phyloP scores from a whole-genome alignment of 73 alveolate genomes.

The Tetrahymena elliotti region DNA sequence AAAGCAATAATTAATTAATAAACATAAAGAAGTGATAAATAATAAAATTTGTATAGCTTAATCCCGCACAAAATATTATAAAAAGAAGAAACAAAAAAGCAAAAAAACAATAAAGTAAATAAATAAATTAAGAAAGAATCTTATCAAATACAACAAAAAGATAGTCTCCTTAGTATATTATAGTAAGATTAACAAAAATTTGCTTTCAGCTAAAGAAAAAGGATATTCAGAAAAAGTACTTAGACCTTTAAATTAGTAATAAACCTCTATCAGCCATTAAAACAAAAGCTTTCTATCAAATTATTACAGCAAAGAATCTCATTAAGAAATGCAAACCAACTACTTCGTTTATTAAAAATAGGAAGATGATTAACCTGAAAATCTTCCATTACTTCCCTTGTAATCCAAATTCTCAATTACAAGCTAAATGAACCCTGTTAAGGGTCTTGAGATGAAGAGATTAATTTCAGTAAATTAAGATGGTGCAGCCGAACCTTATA shows the following conservation, averaged over 20 bases:
- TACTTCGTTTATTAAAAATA: not conserved
- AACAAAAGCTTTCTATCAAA: not conserved
- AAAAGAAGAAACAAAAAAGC: not conserved
- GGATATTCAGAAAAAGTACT: not conserved
- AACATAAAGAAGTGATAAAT: not conserved
- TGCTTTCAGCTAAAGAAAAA: not conserved
- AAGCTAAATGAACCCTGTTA: not conserved
- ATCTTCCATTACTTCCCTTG: not conserved
- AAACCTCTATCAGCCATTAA: not conserved
- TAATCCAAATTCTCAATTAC: not conserved
- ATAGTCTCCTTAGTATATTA: not conserved
- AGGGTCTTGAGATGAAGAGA: not conserved
- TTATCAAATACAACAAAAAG: not conserved
- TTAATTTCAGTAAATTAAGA: not conserved
- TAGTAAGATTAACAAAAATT: not conserved
- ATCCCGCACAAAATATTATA: not conserved
- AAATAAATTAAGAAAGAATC: not conserved
- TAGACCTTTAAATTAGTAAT: not conserved
- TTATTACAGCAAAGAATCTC: not conserved
- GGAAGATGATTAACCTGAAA: not conserved
- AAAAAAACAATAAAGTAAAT: not conserved
- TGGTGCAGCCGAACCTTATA: not conserved
- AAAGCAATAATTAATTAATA: not conserved
- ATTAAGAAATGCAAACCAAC: not conserved
- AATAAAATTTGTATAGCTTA: not conserved